These are phyloP conservation scores for Globisporangium sylvaticum DNA, from an alignment of 352 stramenopile species.

Conservation along the genomic window DNA sequence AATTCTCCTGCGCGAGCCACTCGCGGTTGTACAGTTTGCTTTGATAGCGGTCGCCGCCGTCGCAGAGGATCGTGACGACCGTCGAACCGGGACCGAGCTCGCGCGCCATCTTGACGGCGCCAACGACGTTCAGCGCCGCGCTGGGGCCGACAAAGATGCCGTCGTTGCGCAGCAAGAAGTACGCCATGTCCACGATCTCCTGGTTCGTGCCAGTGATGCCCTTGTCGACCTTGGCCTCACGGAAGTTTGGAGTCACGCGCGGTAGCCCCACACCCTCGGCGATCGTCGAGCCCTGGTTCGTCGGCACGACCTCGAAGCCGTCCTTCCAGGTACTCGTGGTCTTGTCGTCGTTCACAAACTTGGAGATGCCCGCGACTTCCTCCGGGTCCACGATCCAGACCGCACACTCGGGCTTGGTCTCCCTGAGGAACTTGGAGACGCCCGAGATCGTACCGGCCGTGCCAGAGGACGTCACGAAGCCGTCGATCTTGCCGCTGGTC, in stretches of 20 bases:
- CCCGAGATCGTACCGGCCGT: constrained; percentile 93
- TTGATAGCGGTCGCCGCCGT: constrained; percentile 73
- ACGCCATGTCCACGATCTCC: constrained; percentile 93
- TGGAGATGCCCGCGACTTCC: constrained; percentile 83
- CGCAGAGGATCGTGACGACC: constrained; percentile 80
- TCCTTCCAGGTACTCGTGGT: constrained; percentile 72
- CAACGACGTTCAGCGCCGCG: constrained; percentile 72
- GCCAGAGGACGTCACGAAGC: constrained; percentile 86
- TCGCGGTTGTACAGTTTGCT: constrained; percentile 81
- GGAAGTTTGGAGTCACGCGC: constrained; percentile 92
- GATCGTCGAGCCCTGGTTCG: constrained; percentile 81
- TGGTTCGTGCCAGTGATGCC: constrained; percentile 91
- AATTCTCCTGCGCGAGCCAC: constrained; percentile 60
- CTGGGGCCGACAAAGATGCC: constrained; percentile 91
- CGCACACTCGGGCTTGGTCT: constrained; percentile 50
- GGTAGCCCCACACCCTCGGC: constrained; percentile 93
- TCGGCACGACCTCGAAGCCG: constrained; percentile 87
- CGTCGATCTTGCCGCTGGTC: constrained; percentile 86
- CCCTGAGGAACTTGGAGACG: constrained; percentile 92
- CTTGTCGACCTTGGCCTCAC: constrained; percentile 85
- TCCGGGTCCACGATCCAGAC: constrained; percentile 79
- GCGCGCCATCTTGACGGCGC: constrained; percentile 77
- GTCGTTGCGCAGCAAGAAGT: constrained; percentile 88
- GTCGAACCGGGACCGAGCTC: constrained; percentile 62
- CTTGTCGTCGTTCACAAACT: constrained; percentile 68